Evolutionary conservation across 1,139 yeast genomes (phyloP), one percentile per base, ranked within the genome.

Genomic region (Hemisphaericaspora xylanilytica): DNA sequence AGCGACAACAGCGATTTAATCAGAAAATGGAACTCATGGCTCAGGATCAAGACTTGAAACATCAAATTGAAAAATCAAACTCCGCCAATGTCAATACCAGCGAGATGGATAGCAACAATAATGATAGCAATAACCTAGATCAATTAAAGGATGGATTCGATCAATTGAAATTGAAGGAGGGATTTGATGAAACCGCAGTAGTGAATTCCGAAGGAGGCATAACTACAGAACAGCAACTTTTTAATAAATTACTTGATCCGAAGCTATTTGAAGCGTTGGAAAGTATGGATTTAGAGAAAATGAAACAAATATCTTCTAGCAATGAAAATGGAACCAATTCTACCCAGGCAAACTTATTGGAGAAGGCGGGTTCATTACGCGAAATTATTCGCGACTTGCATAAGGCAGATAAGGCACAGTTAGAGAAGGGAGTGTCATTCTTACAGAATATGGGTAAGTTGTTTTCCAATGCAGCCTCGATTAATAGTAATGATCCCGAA

Each of bases 191-290:
- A 9, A 16, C 28, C 12, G 32, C 31, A 15, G 27, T 28, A 15
- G 26, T 28, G 16, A 38, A 25, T 17, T 24, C 34, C 20, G 28
- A 25, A 24, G 24, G 21, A 6, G 28, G 17, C 16, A 12, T 22
- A 14, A 18, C 43, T 16, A 36, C 37, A 9, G 48, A 49, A 22
- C 46, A 44, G 21, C 48, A 49, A 33, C 39, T 45, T 8, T 54
- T 60, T 43, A 51, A 56, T 31, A 58, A 58, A 40, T 44, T 62
- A 18, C 53, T 63, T 32, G 66, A 61, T 43, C 67, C 68, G 2
- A 56, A 58, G 37, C 48, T 63, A 24, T 52, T 59, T 35, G 62
- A 59, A 41, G 65, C 64, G 1, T 47, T 62, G 33, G 61, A 61
- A 38, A 56, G 44, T 35, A 42, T 61, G 37, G 63, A 61, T 45